These are phyloP conservation scores for Saussurea involucrata DNA, from an alignment of 129 eudicot genomes.

Conservation along the genomic window DNA sequence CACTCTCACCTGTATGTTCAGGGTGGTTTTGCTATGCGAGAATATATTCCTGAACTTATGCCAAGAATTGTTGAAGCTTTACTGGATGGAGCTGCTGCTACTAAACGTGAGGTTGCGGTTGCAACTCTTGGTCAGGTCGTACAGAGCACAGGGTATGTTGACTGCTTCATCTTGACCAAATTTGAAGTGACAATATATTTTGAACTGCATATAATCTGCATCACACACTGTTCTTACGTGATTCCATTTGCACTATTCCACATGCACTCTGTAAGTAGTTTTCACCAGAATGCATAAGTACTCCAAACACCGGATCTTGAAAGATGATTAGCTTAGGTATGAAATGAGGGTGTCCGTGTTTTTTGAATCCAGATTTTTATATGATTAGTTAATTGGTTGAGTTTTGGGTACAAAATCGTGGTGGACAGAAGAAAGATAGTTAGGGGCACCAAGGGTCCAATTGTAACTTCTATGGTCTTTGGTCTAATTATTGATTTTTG, in stretches of 20 bases:
- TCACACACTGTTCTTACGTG: background rate
- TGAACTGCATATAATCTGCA: constrained; percentile 9
- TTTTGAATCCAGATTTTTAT: background rate
- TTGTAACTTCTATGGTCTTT: background rate
- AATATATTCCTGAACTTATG: constrained; percentile 87
- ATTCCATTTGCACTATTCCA: constrained; percentile 4
- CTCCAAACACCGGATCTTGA: background rate
- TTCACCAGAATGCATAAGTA: background rate
- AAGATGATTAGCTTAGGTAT: background rate
- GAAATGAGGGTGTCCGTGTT: background rate
- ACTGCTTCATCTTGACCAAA: constrained; percentile 1
- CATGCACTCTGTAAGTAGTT: background rate
- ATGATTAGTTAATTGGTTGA: background rate
- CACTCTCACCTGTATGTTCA: constrained; percentile 26
- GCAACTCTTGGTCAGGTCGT: constrained; percentile 98
- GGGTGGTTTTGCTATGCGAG: constrained; percentile 99
- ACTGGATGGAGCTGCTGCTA: constrained; percentile 89
- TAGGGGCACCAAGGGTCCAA: background rate
- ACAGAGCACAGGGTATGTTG: constrained; percentile 96
- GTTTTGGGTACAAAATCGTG: background rate
- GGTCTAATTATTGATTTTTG: background rate
- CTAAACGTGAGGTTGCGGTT: constrained; percentile 97
- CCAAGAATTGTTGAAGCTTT: constrained; percentile 92
- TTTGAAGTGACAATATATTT: background rate
- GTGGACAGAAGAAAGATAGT: background rate